Evolutionary conservation across 345 rosid genomes (phyloP).

Genomic region (Zanthoxylum bungeanum): DNA sequence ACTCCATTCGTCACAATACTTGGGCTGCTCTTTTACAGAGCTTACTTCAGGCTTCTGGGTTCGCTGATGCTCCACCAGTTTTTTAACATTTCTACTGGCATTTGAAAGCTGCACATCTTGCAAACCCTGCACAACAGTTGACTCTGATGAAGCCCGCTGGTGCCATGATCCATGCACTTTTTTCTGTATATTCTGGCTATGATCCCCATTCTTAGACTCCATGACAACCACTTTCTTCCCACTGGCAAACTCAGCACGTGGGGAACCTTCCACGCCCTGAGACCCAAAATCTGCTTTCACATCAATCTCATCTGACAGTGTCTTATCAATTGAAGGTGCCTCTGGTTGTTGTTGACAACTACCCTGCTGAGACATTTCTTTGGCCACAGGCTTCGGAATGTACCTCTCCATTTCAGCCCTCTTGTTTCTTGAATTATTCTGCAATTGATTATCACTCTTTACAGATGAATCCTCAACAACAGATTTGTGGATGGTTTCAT

Average conservation of each 20-base stretch:
- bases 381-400: slow-evolving; percentile 79
- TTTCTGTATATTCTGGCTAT: slow-evolving; percentile 55
- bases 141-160: slow-evolving; percentile 52
- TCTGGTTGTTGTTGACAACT: slow-evolving; percentile 41
- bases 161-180: slow-evolving; percentile 70
- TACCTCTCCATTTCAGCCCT: slow-evolving; percentile 93
- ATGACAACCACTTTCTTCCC: slow-evolving; percentile 34
- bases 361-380: slow-evolving; percentile 79
- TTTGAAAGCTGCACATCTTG: slow-evolving; percentile 34
- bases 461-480: slow-evolving; percentile 37
- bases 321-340: slow-evolving; percentile 36
- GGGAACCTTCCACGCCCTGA: slow-evolving; percentile 32
- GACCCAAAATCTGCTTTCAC: slow-evolving; percentile 33
- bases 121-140: slow-evolving; percentile 29
- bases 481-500: slow-evolving; percentile 40
- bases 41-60: slow-evolving; percentile 35
- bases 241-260: slow-evolving; percentile 27
- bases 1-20: slow-evolving; percentile 41
- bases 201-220: slow-evolving; percentile 53
- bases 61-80: slow-evolving; percentile 39
- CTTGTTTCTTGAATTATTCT: slow-evolving; percentile 60
- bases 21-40: slow-evolving; percentile 43
- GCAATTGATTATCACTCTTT: slow-evolving; percentile 54
- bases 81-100: slow-evolving; percentile 35
- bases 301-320: slow-evolving; percentile 26